phyloP scores from a whole-genome alignment of 768 basidiomycete species.

The Sarcodon aspratus region DNA sequence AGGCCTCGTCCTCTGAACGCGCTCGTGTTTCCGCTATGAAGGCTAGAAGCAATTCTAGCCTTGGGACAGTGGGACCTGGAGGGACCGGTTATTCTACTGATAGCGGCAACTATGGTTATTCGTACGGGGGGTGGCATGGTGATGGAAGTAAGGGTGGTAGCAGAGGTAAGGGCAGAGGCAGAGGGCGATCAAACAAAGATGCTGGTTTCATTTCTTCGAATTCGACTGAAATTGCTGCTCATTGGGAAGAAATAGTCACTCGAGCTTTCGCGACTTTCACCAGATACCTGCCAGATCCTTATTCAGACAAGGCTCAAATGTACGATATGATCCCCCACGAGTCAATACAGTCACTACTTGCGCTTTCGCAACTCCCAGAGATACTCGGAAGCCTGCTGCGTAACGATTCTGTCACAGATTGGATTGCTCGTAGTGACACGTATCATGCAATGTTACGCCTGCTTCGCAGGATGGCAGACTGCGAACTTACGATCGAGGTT shows the following conservation, averaged over 20 bases:
- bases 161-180: too few species aligned
- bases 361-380: slow-evolving; percentile 34
- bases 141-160: background rate
- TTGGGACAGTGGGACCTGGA: slow-evolving; percentile 32
- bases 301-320: slow-evolving; percentile 26
- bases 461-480: slow-evolving; percentile 36
- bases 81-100: slow-evolving; percentile 38
- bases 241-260: slow-evolving; percentile 29
- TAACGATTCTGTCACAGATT: slow-evolving; percentile 45
- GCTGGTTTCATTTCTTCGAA: background rate
- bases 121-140: background rate
- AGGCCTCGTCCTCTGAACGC: slow-evolving; percentile 25
- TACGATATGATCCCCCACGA: slow-evolving; percentile 42
- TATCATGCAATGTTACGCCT: slow-evolving; percentile 39
- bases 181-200: too few species aligned
- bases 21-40: slow-evolving; percentile 19
- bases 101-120: background rate
- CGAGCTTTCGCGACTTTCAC: slow-evolving; percentile 28
- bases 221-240: slow-evolving; percentile 11
- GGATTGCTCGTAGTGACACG: slow-evolving; percentile 32
- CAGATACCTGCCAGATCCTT: slow-evolving; percentile 33
- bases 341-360: slow-evolving; percentile 28
- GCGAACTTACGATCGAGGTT: slow-evolving; percentile 34
- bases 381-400: slow-evolving; percentile 34
- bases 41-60: slow-evolving; percentile 7